phyloP scores from a whole-genome alignment of 257 asterid species.

The Plantago elongata region DNA sequence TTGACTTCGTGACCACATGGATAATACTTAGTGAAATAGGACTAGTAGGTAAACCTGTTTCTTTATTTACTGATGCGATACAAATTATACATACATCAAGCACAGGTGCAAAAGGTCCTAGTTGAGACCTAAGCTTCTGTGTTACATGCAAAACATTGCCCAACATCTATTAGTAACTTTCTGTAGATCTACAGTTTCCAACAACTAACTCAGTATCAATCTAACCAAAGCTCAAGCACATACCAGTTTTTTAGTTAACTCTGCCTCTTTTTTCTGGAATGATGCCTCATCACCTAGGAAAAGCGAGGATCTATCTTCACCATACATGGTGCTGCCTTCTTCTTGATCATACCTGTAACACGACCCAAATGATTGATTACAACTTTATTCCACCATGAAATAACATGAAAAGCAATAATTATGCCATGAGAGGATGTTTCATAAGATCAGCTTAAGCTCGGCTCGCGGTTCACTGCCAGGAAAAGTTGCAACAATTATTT shows the following conservation, averaged over 20 bases:
- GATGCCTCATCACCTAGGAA: slow-evolving; percentile 95
- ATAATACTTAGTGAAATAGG: neutral
- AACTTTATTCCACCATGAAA: neutral
- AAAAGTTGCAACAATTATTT: no score
- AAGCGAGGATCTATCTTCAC: slow-evolving; percentile 55
- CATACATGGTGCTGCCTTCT: slow-evolving; percentile 76
- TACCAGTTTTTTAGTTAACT: slow-evolving; percentile 84
- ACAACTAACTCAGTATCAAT: neutral
- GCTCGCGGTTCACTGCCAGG: no score
- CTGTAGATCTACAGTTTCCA: slow-evolving; percentile 2
- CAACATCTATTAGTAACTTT: neutral
- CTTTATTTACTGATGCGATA: neutral
- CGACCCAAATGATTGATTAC: slow-evolving; percentile 5
- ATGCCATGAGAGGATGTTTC: no score
- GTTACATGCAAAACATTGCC: neutral
- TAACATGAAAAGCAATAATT: no score
- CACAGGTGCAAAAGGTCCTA: no score
- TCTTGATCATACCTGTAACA: slow-evolving; percentile 84
- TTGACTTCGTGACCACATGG: neutral
- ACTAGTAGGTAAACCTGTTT: neutral
- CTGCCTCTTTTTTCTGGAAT: slow-evolving; percentile 84
- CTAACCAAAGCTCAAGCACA: slow-evolving; percentile 14
- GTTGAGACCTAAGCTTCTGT: neutral
- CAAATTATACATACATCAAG: neutral
- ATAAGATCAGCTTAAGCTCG: no score